Evolutionary conservation across 495 filamentous ascomycete genomes (phyloP), one percentile per base, ranked within the genome.

Genomic region (Trichoderma parareesei): DNA sequence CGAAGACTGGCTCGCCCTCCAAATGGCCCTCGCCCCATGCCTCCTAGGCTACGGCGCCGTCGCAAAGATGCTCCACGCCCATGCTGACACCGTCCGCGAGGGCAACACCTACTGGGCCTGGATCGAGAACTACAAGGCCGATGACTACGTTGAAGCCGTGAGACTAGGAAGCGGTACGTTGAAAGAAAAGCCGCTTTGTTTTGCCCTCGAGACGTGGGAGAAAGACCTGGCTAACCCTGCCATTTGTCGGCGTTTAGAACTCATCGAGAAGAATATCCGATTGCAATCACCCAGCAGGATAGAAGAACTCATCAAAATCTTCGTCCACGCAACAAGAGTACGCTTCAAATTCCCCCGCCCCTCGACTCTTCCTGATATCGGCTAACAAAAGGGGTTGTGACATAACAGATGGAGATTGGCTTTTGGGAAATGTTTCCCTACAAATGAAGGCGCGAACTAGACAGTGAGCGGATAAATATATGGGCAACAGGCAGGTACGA

Each of bases 101-200:
- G 87, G 83, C 2, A 96, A 95, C 72, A 77, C 76, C n/a, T 97
- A 93, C 76, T 93, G 87, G 87, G 83, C 87, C 61, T 97, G 93
- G 93, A 90, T 97, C 59, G 76, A 91, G 72, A 93, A 89, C 66
- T 96, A 96, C 74, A 84, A 88, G 13, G 87, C 85, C 5, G 86
- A 90, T 16, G 90, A 94, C 71, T 96, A 93, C 68, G 73, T 76
- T 4, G 78, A 87, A 59, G 88, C 90, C 9, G 87, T 93, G 44
- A 77, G 75, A 65, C 77, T 83, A 3, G 90, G 89, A 53, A 85
- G 81, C 61, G 86, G 91, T 90, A 73, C 76, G 78, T 57, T 5
- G 18, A n/a, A 13, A n/a, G 13, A 13, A 43, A 8, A 20, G 2
- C 55, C 71, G 38, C 42, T 37, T 4, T 3, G 38, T 38, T 8